Evolutionary conservation across 2,329 filamentous ascomycete genomes (phyloP).

Genomic region (Xylariaceae sp.): DNA sequence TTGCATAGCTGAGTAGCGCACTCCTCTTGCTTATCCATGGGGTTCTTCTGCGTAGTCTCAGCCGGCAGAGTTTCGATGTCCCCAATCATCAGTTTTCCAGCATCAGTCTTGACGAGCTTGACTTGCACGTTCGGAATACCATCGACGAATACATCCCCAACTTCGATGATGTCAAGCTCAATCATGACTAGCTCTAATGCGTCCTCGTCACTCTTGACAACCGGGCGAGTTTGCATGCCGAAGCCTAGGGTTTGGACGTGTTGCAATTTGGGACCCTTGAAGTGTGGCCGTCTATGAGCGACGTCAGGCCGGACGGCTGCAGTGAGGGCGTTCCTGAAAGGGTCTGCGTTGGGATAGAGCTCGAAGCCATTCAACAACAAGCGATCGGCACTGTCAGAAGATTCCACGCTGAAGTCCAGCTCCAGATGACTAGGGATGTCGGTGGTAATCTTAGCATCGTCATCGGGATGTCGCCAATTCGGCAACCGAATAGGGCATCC

Average conservation of each 20-base stretch:
- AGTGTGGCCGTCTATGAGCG: constrained; percentile 35
- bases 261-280: constrained; percentile 34
- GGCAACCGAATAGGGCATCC: constrained; percentile 32
- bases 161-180: constrained; percentile 61
- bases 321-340: constrained; percentile 46
- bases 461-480: constrained; percentile 12
- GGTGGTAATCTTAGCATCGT: constrained; percentile 16
- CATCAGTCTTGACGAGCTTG: constrained; percentile 62
- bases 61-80: constrained; percentile 45
- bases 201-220: constrained; percentile 53
- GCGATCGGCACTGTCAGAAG: constrained; percentile 45
- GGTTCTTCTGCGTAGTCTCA: constrained; percentile 26
- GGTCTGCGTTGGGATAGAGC: constrained; percentile 58
- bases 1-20: constrained; percentile 54
- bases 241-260: constrained; percentile 50
- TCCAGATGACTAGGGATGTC: constrained; percentile 49
- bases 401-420: constrained; percentile 58
- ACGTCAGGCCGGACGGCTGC: constrained; percentile 49
- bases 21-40: constrained; percentile 36
- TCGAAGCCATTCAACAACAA: constrained; percentile 63
- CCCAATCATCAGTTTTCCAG: constrained; percentile 58
- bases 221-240: constrained; percentile 46
- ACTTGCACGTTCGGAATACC: constrained; percentile 60
- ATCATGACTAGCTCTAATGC: constrained; percentile 56
- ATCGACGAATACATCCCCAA: constrained; percentile 58